Conservation (phyloP, 2,329 filamentous ascomycete species). For the Aspergillus sp. region DNA sequence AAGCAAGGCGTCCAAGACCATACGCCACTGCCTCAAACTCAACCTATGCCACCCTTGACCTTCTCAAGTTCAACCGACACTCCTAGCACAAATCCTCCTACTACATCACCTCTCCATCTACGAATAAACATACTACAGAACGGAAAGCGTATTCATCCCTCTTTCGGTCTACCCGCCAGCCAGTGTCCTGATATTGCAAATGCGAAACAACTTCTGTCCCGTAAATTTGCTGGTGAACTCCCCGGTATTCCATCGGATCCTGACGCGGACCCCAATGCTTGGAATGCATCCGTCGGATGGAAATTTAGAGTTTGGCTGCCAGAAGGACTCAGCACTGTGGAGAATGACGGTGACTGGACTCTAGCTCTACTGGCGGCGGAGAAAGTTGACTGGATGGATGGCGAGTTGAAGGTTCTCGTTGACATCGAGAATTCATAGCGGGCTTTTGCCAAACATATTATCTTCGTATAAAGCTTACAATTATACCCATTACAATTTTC, state of each 20-base stretch:
- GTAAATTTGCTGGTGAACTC: conserved; percentile 32
- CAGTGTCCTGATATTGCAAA: conserved; percentile 36
- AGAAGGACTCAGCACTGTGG: conserved; percentile 40
- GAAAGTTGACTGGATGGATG: conserved; percentile 50
- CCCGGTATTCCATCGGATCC: conserved; percentile 25
- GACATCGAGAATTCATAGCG: conserved; percentile 28
- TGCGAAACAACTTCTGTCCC: conserved; percentile 31
- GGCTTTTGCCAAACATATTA: not conserved
- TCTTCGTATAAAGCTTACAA: not conserved
- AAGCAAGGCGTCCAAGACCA: conserved; percentile 21
- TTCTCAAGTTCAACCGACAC: conserved; percentile 19
- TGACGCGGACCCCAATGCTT: conserved; percentile 19
- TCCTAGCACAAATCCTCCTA: conserved; percentile 6
- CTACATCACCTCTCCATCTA: conserved; percentile 28
- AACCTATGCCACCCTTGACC: conserved; percentile 20
- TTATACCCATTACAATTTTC: not conserved
- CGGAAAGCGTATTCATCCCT: conserved; percentile 41
- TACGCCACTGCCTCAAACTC: conserved; percentile 12
- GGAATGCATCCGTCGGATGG: conserved; percentile 25
- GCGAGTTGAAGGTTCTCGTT: conserved; percentile 43
- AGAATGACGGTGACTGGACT: conserved; percentile 45
- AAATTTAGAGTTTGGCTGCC: conserved; percentile 43
- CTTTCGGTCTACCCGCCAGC: conserved; percentile 35
- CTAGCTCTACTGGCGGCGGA: conserved; percentile 44
- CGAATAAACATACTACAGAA: conserved; percentile 39